These are phyloP conservation scores for Colletotrichum gloeosporioides DNA, from an alignment of 2,329 filamentous ascomycete genomes.

Conservation along the genomic window DNA sequence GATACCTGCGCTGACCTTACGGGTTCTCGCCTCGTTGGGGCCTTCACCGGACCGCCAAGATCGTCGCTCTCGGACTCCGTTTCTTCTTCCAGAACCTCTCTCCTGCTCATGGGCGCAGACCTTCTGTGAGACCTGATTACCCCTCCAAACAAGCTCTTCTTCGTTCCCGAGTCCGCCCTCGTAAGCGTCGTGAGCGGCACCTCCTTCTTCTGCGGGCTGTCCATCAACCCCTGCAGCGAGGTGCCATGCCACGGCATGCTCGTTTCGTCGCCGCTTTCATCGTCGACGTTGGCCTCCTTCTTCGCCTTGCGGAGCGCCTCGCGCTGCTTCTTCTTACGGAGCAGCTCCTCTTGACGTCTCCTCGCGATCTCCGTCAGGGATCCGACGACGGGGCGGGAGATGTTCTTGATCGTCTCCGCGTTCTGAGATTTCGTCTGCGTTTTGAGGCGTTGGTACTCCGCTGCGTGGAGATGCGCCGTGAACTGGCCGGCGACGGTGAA, in stretches of 20 bases:
- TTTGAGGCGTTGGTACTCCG: conserved; percentile 75
- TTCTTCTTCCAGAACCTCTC: neutral
- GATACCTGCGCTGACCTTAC: neutral
- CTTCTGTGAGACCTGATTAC: neutral
- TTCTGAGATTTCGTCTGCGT: conserved; percentile 59
- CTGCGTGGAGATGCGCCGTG: conserved; percentile 78
- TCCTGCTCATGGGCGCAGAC: conserved; percentile 21
- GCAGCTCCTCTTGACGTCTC: conserved; percentile 38
- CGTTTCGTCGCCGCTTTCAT: conserved; percentile 34
- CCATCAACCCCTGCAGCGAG: conserved; percentile 48
- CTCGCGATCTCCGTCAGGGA: conserved; percentile 40
- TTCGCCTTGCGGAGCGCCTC: conserved; percentile 28
- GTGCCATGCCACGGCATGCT: conserved; percentile 33
- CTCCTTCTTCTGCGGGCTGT: conserved; percentile 40
- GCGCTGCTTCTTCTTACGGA: conserved; percentile 40
- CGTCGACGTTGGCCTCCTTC: conserved; percentile 22
- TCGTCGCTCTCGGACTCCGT: conserved; percentile 17
- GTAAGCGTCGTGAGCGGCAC: conserved; percentile 29
- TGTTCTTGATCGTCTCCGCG: conserved; percentile 53
- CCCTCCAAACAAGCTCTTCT: conserved; percentile 30
- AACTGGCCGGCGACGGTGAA: conserved; percentile 70
- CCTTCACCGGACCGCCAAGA: neutral
- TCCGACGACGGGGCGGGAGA: conserved; percentile 57
- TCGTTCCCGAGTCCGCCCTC: conserved; percentile 25
- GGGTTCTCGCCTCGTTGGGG: neutral